These are phyloP conservation scores for Cylindrotheca closterium DNA, from an alignment of 108 stramenopile species.

Conservation along the genomic window DNA sequence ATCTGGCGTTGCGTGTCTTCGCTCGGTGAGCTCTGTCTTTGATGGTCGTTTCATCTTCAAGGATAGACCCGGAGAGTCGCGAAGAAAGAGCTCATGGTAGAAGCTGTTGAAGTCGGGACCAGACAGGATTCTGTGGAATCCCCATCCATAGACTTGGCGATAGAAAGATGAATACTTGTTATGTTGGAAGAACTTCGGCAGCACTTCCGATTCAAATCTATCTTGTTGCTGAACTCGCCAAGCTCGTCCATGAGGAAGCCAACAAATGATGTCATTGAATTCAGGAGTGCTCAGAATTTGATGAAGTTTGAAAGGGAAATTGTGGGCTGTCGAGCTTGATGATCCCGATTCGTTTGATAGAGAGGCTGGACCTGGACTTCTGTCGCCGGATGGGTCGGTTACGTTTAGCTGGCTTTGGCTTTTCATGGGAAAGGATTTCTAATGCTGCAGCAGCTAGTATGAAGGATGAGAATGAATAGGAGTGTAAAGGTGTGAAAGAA, in stretches of 20 bases:
- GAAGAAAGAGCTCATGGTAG: constrained; percentile 40
- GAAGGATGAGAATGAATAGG: no score
- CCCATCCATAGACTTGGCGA: constrained; percentile 68
- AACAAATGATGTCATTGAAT: constrained; percentile 50
- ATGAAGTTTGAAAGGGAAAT: constrained; percentile 61
- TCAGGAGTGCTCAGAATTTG: constrained; percentile 46
- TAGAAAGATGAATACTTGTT: constrained; percentile 43
- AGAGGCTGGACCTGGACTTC: no score
- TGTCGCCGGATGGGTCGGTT: no score
- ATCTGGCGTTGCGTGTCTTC: not conserved
- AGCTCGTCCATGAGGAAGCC: constrained; percentile 58
- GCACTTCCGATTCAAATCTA: constrained; percentile 48
- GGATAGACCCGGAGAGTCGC: constrained; percentile 15
- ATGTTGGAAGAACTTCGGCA: constrained; percentile 57
- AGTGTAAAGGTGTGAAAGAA: no score
- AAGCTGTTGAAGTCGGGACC: constrained; percentile 52
- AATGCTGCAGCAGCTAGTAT: no score
- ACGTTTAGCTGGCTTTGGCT: no score
- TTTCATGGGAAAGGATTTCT: no score
- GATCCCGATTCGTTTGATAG: no score
- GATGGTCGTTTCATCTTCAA: constrained; percentile 12
- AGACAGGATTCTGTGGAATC: constrained; percentile 48
- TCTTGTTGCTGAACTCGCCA: constrained; percentile 45
- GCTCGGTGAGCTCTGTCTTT: not conserved
- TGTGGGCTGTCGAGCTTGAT: no score